phyloP scores from a whole-genome alignment of 352 stramenopile genomes.

The Aphanomyces euteiches region DNA sequence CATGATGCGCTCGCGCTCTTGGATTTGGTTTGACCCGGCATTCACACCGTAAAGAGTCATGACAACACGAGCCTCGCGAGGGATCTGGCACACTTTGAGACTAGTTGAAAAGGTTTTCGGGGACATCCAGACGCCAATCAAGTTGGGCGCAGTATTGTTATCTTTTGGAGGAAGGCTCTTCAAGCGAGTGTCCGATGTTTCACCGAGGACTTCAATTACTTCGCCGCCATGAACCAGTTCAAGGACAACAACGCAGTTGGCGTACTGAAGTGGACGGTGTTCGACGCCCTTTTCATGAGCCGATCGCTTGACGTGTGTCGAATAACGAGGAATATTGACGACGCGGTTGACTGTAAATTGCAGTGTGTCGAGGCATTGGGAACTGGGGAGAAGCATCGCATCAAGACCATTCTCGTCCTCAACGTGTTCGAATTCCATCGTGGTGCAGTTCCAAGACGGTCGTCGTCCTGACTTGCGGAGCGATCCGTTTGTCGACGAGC shows the following conservation, averaged over 20 bases:
- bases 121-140: slow-evolving; percentile 17
- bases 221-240: slow-evolving; percentile 71
- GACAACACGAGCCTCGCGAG: slow-evolving; percentile 68
- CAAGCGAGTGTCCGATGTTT: slow-evolving; percentile 70
- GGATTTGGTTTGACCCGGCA: slow-evolving; percentile 35
- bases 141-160: not conserved
- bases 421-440: slow-evolving; percentile 7
- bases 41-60: slow-evolving; percentile 72
- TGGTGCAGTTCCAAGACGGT: slow-evolving; percentile 6
- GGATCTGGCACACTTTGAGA: slow-evolving; percentile 64
- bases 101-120: not conserved
- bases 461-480: not conserved
- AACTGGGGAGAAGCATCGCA: not conserved
- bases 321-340: slow-evolving; percentile 2
- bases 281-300: slow-evolving; percentile 34
- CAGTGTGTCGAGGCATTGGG: slow-evolving; percentile 15
- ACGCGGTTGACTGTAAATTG: slow-evolving; percentile 15
- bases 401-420: not conserved
- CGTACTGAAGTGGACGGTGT: slow-evolving; percentile 46
- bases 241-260: slow-evolving; percentile 68
- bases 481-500: not conserved
- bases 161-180: slow-evolving; percentile 32
- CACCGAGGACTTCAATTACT: slow-evolving; percentile 48
- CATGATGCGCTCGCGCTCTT: slow-evolving; percentile 59
- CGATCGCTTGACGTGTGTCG: slow-evolving; percentile 12